These are phyloP conservation scores for Globisporangium nagaii DNA, from an alignment of 352 stramenopile species.

Conservation along the genomic window DNA sequence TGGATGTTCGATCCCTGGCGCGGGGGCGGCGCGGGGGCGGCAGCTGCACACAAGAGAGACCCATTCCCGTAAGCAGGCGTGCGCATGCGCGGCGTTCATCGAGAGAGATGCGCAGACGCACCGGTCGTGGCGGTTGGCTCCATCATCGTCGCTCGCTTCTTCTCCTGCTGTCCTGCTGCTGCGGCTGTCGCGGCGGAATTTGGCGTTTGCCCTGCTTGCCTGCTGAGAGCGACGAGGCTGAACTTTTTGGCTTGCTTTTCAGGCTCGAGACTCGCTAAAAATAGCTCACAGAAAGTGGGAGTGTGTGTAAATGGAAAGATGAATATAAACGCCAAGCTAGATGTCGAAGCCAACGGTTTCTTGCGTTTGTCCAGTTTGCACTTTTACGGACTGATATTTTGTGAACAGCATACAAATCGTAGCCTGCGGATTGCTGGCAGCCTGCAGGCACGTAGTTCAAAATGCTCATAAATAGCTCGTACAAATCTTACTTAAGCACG, in stretches of 20 bases:
- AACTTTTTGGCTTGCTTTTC: constrained; percentile 2
- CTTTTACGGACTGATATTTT: neutral
- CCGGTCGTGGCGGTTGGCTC: constrained; percentile 13
- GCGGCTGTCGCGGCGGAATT: constrained; percentile 2
- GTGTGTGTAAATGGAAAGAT: neutral
- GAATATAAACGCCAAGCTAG: neutral
- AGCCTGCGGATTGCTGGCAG: neutral
- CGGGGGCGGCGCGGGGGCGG: constrained; percentile 11
- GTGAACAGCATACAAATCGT: neutral
- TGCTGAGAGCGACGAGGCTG: neutral
- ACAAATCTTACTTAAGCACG: no score
- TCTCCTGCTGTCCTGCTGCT: neutral
- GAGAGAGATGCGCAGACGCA: neutral
- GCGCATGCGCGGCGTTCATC: neutral
- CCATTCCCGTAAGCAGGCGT: neutral
- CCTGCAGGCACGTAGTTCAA: no score
- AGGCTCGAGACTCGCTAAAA: neutral
- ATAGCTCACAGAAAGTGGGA: neutral
- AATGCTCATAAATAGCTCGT: no score
- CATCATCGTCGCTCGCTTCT: constrained; percentile 10
- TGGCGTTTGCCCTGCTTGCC: neutral
- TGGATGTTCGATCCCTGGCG: constrained; percentile 46
- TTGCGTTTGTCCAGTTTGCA: neutral
- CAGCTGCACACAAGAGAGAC: neutral
- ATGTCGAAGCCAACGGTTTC: no score